Base-by-base conservation (phyloP, 257 asterid species). In the Fraxinus excelsior region DNA sequence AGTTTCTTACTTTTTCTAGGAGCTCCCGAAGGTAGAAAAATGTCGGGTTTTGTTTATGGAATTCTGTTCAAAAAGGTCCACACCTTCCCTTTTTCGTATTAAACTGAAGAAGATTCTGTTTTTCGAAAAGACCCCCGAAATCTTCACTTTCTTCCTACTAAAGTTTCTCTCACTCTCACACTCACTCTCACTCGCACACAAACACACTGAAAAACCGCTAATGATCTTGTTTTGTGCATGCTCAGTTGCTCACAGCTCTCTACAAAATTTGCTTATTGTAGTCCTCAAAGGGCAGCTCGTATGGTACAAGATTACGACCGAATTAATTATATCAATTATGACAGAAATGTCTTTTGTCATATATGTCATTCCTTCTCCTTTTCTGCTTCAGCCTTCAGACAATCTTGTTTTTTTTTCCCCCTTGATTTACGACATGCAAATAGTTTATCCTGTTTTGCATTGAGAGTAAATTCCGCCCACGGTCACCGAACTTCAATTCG, bases 1-100 rank as follows among this genome's bases (percentile, higher is more conserved):
- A 62, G 46, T 11, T 19, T 26, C 9, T 32, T 72, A 82, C 86
- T 84, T 82, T 75, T 49, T 60, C 53, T 73, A 70, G 67, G 74
- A 79, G 62, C 66, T 79, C 79, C 64, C 56, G 65, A 75, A 60
- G 64, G 34, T 23, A 26, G 79, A 74, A 42, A 5, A 28, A 23
- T 49, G 40, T 53, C 68, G 67, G 69, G 53, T 53, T 40, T 68
- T 23, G 44, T 13, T 38, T 6, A 25, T 70, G 78, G 82, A 73
- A 84, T 78, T 60, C 56, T 62, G 73, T 73, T 60, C 38, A 31
- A 64, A 75, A 60, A 60, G 67, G 13, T 23, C 29, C 7, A 2
- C 67, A 60, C 29, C 67, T 60, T 10, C 67, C 5, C 67, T 23
- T 53, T n/a, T 53, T n/a, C 3, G 64, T 2, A 18, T n/a, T 53